A percentile compares a stretch with the other conserved stretches of the same genome.
Evolutionary conservation across 495 filamentous ascomycete genomes (phyloP).

Genomic region (Hypoxylon lenormandii): DNA sequence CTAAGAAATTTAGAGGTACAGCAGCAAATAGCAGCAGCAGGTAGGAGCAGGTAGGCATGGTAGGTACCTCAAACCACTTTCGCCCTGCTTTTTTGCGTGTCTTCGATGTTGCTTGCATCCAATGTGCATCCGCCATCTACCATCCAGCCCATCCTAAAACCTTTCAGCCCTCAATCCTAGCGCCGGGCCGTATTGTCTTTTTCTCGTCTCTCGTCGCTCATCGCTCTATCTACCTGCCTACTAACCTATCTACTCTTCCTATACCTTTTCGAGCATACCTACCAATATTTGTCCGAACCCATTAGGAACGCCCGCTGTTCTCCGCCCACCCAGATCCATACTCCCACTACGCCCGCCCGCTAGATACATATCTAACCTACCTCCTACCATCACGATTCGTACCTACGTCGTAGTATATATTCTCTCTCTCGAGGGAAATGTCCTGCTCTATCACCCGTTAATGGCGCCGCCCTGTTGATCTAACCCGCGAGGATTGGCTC

Average conservation of each 20-base stretch:
- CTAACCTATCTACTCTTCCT: conserved; percentile 1
- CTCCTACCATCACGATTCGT: conserved; percentile 13
- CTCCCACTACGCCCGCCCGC: not conserved
- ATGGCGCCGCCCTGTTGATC: conserved; percentile 49
- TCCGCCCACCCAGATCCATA: conserved; percentile 23
- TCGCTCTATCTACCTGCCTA: not conserved
- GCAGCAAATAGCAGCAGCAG: not conserved
- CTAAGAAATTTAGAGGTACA: not conserved
- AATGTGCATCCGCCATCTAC: conserved; percentile 22
- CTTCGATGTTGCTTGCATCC: conserved; percentile 15
- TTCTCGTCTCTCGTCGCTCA: conserved; percentile 21
- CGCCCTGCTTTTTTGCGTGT: conserved; percentile 25
- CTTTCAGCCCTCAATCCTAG: conserved; percentile 36
- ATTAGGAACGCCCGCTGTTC: conserved; percentile 9
- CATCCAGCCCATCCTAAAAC: conserved; percentile 2
- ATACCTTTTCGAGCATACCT: conserved; percentile 19
- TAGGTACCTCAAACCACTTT: conserved; percentile 12
- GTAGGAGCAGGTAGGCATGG: too few species aligned
- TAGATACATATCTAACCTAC: conserved; percentile 18
- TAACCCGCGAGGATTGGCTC: conserved; percentile 47
- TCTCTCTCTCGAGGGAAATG: conserved; percentile 42
- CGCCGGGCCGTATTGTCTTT: conserved; percentile 18
- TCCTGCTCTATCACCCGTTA: conserved; percentile 31
- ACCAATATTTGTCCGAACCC: not conserved
- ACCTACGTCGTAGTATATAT: not conserved